These are phyloP conservation scores for Rosa lucieae DNA, from an alignment of 306 rosid species.

Conservation along the genomic window DNA sequence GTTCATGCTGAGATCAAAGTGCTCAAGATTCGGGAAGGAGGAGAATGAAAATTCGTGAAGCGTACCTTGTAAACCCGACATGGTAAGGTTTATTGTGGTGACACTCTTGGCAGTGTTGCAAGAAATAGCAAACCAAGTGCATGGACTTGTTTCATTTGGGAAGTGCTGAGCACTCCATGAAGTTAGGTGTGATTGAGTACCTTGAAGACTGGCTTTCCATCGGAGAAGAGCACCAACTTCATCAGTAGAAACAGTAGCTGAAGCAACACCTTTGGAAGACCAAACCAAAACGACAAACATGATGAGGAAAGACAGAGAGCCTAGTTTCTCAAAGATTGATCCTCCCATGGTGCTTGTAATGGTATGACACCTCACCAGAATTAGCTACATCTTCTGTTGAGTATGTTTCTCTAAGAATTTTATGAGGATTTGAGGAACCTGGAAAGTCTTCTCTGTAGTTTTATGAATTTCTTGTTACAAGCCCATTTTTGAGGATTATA, in stretches of 20 bases:
- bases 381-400: too few relatives aligned
- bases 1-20: conserved; percentile 33
- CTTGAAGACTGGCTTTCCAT: conserved; percentile 33
- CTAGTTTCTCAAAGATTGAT: conserved; percentile 10
- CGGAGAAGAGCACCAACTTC: conserved; percentile 34
- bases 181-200: neutral
- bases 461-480: neutral
- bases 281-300: conserved; percentile 1
- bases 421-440: neutral
- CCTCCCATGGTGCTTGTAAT: conserved; percentile 12
- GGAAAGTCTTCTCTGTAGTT: neutral
- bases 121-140: conserved; percentile 37
- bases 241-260: conserved; percentile 16
- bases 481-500: neutral
- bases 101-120: conserved; percentile 30
- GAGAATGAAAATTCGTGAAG: conserved; percentile 32
- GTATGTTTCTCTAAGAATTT: neutral
- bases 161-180: neutral
- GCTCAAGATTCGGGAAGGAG: conserved; percentile 25
- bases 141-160: conserved; percentile 3
- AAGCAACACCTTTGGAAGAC: neutral
- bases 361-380: neutral
- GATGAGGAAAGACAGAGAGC: neutral
- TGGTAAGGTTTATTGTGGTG: conserved; percentile 21
- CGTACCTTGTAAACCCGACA: conserved; percentile 33